Base-by-base conservation (phyloP, 441 rosid species). In the Aleurites moluccanus region DNA sequence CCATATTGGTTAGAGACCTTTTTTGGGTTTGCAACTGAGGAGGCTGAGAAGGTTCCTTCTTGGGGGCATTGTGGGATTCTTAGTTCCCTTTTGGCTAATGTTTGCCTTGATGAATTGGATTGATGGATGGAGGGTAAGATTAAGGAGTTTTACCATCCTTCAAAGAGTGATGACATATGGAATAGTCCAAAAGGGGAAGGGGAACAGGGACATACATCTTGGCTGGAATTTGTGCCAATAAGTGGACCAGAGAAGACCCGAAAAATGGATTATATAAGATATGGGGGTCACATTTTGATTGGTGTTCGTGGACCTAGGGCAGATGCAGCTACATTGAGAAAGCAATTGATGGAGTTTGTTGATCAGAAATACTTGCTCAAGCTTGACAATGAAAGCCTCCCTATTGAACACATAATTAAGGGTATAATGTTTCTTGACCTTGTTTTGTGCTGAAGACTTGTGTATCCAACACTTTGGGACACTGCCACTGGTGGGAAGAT, bases 391-490 rank as follows among this genome's bases (percentile, higher is more conserved):
- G 99, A 95, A 78, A 87, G 85, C 80, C 94, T 95, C 57, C 99
- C 99, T 0, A 87, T 95, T 0, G 98, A 95, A 69, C 98, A 92
- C 83, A 93, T 95, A 73, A 95, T 97, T 7, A 93, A 95, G 83
- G 98, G 98, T 66, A 95, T 95, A 79, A 88, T 93, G 97, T 95
- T 92, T 85, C 98, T 95, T 74, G 99, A 95, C 81, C 99, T 93
- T 83, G 97, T 95, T 59, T 78, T 95, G 84, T 95, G 97, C 78
- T 85, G 98, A 8, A 88, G 98, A 77, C 98, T 95, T 77, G 99
- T 95, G 64, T 95, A 95, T 82, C 99, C 99, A 44, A 92, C 97
- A 18, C 83, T 95, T 78, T 86, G 98, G 49, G 93, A 91, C 81
- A 93, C 99, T 16, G 98, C 98, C 0, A 88, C 92, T 0, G 99